Evolutionary conservation across 441 rosid species (phyloP).

Genomic region (Manihot esculenta): DNA sequence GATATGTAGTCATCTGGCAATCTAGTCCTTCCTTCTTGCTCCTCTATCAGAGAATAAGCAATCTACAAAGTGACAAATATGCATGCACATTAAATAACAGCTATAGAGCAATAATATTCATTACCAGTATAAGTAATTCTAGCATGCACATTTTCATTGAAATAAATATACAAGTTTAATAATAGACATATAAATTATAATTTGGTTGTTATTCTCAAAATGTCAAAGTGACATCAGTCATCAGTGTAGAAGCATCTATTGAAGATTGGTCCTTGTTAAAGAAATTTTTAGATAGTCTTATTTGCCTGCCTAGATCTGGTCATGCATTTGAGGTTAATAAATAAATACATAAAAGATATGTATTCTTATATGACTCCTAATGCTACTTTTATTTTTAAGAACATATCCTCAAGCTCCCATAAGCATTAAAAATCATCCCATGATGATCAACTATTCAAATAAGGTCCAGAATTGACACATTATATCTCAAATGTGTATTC

Average conservation of each 20-base stretch:
- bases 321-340: not conserved
- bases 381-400: not conserved
- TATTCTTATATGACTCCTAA: not conserved
- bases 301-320: not conserved
- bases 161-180: not conserved
- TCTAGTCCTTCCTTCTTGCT: conserved; percentile 74
- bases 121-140: not conserved
- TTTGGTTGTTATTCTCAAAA: not conserved
- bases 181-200: not conserved
- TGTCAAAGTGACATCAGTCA: not conserved
- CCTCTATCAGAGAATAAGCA: conserved; percentile 82
- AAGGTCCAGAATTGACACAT: not conserved
- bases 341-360: not conserved
- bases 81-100: conserved; percentile 11
- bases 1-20: conserved; percentile 74
- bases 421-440: not conserved
- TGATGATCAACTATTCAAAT: not conserved
- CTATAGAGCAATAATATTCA: not conserved
- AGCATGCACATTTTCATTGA: too few species aligned
- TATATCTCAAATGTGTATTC: not conserved
- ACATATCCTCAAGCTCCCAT: not conserved
- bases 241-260: not conserved
- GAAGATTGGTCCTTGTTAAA: not conserved
- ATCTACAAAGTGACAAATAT: conserved; percentile 41
- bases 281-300: not conserved